phyloP scores from a whole-genome alignment of 2,329 filamentous ascomycete genomes.

The Nectriaceae sp. region DNA sequence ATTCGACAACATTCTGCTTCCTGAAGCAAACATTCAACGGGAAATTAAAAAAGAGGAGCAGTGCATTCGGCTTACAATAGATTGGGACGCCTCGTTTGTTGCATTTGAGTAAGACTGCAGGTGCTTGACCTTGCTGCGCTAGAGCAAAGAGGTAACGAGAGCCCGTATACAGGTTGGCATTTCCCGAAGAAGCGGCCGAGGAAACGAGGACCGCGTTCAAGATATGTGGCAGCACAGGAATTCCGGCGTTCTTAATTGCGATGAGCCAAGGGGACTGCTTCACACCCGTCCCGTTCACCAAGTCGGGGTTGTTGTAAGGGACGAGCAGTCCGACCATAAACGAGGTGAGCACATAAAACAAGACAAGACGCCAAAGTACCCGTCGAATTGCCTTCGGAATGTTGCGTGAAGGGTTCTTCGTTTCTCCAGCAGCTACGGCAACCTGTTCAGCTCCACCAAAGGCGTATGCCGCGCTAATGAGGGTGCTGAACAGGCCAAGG shows the following conservation, averaged over 20 bases:
- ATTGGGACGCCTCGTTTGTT: not conserved
- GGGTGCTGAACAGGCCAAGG: conserved; percentile 46
- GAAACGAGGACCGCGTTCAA: conserved; percentile 48
- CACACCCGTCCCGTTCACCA: conserved; percentile 48
- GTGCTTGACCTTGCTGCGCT: not conserved
- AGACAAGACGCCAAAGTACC: conserved; percentile 37
- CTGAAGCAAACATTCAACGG: not conserved
- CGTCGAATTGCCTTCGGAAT: conserved; percentile 36
- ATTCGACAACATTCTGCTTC: not conserved
- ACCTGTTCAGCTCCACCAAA: conserved; percentile 46
- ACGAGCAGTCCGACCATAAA: conserved; percentile 41
- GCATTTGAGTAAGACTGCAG: not conserved
- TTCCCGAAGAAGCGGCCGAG: not conserved
- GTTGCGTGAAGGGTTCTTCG: conserved; percentile 35
- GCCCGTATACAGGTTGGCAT: not conserved
- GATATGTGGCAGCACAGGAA: conserved; percentile 47
- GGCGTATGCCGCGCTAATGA: conserved; percentile 50
- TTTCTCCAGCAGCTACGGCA: conserved; percentile 37
- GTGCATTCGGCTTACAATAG: too few relatives aligned
- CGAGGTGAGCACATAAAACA: conserved; percentile 40
- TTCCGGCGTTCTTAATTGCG: conserved; percentile 51
- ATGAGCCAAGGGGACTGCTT: conserved; percentile 60
- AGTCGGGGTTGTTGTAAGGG: conserved; percentile 36
- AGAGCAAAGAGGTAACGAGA: not conserved
- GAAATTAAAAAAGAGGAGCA: not conserved